Conservation (phyloP, 2,329 filamentous ascomycete genomes). For the Epichloe uncinata region DNA sequence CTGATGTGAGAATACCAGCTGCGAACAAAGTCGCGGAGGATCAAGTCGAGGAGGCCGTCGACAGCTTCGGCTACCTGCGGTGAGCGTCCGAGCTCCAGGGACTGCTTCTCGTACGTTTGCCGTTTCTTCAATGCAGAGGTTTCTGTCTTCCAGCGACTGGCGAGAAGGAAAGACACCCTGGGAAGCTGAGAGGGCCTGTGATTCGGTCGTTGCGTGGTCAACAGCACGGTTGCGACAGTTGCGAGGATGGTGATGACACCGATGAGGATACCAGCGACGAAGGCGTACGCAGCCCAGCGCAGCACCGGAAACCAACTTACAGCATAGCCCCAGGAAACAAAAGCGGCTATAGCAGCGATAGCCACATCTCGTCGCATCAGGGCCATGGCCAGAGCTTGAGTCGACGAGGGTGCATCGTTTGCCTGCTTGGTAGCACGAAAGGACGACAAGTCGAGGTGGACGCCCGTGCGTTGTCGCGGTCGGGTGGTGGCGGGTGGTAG, state of each 20-base stretch:
- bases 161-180: constrained; percentile 45
- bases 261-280: constrained; percentile 53
- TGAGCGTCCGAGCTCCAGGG: constrained; percentile 58
- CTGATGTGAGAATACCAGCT: constrained; percentile 87
- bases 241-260: constrained; percentile 39
- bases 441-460: background rate
- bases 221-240: constrained; percentile 43
- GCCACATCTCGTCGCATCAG: constrained; percentile 61
- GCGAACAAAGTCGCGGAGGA: constrained; percentile 72
- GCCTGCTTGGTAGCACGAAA: constrained; percentile 1
- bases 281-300: constrained; percentile 76
- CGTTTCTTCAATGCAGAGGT: constrained; percentile 50
- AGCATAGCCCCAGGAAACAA: constrained; percentile 79
- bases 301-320: constrained; percentile 72
- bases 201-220: constrained; percentile 35
- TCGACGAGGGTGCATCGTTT: constrained; percentile 19
- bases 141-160: constrained; percentile 57
- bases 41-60: constrained; percentile 62
- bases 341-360: constrained; percentile 52
- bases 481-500: background rate
- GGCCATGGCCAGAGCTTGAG: constrained; percentile 40
- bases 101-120: constrained; percentile 51
- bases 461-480: background rate
- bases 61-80: constrained; percentile 66
- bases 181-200: constrained; percentile 27